Percentiles rank a stretch among this genome's conserved stretches.
Conservation (phyloP, 352 stramenopile species). For the Pythium apleroticum region DNA sequence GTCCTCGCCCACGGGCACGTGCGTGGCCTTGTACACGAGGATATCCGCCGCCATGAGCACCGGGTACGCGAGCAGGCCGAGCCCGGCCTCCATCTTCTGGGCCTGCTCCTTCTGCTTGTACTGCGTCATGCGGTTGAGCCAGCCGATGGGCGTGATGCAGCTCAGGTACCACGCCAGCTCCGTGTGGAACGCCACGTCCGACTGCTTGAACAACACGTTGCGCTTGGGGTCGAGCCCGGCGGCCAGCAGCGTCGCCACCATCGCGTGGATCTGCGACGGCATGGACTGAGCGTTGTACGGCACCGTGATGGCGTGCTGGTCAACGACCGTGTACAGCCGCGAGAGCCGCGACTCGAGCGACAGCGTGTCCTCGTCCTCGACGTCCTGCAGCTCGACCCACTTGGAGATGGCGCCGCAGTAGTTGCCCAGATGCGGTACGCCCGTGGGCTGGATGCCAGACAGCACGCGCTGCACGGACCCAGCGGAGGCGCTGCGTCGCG, state of each 20-base stretch:
- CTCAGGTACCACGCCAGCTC: constrained; percentile 98
- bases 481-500: constrained; percentile 9
- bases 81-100: constrained; percentile 72
- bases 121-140: constrained; percentile 99
- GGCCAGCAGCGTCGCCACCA: constrained; percentile 94
- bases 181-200: constrained; percentile 83
- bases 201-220: constrained; percentile 83
- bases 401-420: constrained; percentile 98
- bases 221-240: constrained; percentile 84
- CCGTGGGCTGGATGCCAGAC: constrained; percentile 97
- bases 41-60: constrained; percentile 99
- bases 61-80: constrained; percentile 98
- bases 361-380: constrained; percentile 14
- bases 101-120: constrained; percentile 97
- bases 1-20: constrained; percentile 98
- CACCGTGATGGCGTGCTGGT: constrained; percentile 98
- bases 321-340: constrained; percentile 88
- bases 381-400: constrained; percentile 96
- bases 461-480: constrained; percentile 72
- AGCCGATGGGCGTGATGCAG: constrained; percentile 97
- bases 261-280: constrained; percentile 86
- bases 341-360: constrained; percentile 23
- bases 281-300: constrained; percentile 92
- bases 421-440: constrained; percentile 98
- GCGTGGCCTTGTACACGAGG: constrained; percentile 96